These are phyloP conservation scores for Lepidium sativum DNA, from an alignment of 345 rosid species.

Conservation along the genomic window DNA sequence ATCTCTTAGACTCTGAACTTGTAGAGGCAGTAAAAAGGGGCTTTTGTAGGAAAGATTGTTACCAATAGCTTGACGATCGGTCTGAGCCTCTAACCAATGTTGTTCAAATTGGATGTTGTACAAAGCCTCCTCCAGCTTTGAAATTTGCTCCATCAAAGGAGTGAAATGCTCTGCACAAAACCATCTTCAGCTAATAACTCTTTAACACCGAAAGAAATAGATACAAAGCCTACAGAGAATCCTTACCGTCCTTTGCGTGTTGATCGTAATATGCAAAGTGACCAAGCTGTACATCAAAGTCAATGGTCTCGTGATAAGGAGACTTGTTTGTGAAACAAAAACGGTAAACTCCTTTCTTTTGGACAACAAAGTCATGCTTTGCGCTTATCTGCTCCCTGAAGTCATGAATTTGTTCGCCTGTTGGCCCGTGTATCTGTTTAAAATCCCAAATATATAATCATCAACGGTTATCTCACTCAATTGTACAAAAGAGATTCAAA, in stretches of 20 bases:
- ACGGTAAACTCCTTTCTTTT: conserved; percentile 47
- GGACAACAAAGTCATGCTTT: conserved; percentile 50
- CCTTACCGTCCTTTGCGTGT: conserved; percentile 64
- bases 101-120: conserved; percentile 70
- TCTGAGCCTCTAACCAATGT: conserved; percentile 80
- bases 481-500: background rate
- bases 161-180: conserved; percentile 48
- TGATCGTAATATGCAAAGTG: conserved; percentile 53
- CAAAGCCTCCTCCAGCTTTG: conserved; percentile 58
- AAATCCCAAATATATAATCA: background rate
- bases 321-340: conserved; percentile 71
- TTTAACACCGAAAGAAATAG: background rate
- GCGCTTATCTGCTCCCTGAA: conserved; percentile 54
- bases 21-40: background rate
- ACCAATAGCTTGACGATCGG: conserved; percentile 62
- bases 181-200: background rate
- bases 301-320: conserved; percentile 63
- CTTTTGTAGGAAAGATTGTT: background rate
- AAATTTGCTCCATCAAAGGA: conserved; percentile 55
- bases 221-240: background rate
- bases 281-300: conserved; percentile 58
- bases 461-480: background rate
- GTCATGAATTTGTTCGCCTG: conserved; percentile 51
- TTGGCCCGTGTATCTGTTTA: conserved; percentile 52
- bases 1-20: background rate